Base-by-base conservation (phyloP, 768 basidiomycete genomes). In the Pleurotus tuoliensis region DNA sequence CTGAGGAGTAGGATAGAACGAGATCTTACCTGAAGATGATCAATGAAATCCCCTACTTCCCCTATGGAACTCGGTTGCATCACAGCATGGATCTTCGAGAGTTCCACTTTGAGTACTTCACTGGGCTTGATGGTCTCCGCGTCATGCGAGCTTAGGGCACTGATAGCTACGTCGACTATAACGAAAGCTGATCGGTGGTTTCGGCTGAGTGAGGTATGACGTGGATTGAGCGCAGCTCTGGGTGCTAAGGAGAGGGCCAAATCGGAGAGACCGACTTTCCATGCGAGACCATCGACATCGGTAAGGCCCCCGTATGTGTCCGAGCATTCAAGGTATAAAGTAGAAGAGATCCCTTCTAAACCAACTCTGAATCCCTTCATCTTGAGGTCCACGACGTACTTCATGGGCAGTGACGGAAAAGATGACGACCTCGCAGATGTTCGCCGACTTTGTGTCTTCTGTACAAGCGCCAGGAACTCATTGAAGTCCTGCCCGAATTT, bases 51-150 rank as follows among this genome's bases (percentile, higher is more conserved):
- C 13, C 88, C 91, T 6, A 98, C 74, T 66, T 96, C 91, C 18
- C 88, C 88, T 50, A 98, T 87, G 0, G 96, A 95, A 60, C 91
- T 92, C 8, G 95, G 88, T 67, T 94, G 94, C 88, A 97, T 87
- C 34, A 96, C 90, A 1, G 95, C 94, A 64, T 98, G 92, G 2
- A 93, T 83, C 68, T 88, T 91, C 6, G 81, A 83, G 20, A 95
- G 70, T 1, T 74, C 69, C 27, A 94, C 58, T 37, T 83, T 74
- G 24, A 91, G 67, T 5, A 66, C 65, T 48, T 77, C 74, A 18
- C 60, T 62, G 12, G 12, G 39, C 9, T n/a, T 27, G 2, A 53
- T 12, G 24, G 59, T 55, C 40, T 50, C 49, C 30, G 61, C 64
- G 4, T 67, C 62, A n/a, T 59, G 58, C 47, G 64, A 65, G 47